These are phyloP conservation scores for Bremia lactucae DNA, from an alignment of 352 stramenopile genomes.

Conservation along the genomic window DNA sequence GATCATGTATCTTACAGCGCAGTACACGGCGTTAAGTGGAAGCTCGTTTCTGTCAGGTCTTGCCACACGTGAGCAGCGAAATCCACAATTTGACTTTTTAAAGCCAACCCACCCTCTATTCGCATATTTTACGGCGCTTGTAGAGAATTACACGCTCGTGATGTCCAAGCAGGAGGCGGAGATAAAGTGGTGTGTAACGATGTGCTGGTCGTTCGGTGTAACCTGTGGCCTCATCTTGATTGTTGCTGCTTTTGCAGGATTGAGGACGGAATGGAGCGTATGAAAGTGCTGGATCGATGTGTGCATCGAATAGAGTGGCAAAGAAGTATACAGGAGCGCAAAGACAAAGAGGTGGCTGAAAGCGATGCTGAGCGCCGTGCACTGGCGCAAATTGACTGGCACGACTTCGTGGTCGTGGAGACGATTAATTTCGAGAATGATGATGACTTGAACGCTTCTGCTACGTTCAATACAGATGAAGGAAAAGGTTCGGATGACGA, in stretches of 20 bases:
- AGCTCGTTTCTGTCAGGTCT: conserved; percentile 92
- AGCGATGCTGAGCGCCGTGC: conserved; percentile 67
- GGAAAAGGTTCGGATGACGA: conserved; percentile 68
- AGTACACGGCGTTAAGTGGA: conserved; percentile 94
- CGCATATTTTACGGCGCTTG: conserved; percentile 96
- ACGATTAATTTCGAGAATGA: conserved; percentile 93
- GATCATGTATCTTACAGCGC: conserved; percentile 96
- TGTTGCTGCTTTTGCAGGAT: conserved; percentile 23
- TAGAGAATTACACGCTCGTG: conserved; percentile 93
- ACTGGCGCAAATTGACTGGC: conserved; percentile 92
- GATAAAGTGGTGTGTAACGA: conserved; percentile 41
- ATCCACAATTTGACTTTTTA: conserved; percentile 96
- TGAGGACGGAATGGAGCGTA: conserved; percentile 64
- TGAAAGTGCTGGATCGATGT: conserved; percentile 79
- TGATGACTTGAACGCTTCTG: conserved; percentile 48
- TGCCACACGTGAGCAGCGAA: conserved; percentile 91
- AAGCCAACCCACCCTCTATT: conserved; percentile 96
- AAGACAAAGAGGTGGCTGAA: conserved; percentile 59
- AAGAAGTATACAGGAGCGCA: conserved; percentile 57
- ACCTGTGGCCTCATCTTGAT: conserved; percentile 1
- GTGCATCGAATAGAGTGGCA: conserved; percentile 79
- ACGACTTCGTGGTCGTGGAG: conserved; percentile 99
- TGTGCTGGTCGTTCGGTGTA: background rate
- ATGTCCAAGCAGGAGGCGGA: conserved; percentile 58
- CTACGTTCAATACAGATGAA: conserved; percentile 13